These are phyloP conservation scores for Yarrowia galli DNA, from an alignment of 1,139 yeast genomes.

Conservation along the genomic window DNA sequence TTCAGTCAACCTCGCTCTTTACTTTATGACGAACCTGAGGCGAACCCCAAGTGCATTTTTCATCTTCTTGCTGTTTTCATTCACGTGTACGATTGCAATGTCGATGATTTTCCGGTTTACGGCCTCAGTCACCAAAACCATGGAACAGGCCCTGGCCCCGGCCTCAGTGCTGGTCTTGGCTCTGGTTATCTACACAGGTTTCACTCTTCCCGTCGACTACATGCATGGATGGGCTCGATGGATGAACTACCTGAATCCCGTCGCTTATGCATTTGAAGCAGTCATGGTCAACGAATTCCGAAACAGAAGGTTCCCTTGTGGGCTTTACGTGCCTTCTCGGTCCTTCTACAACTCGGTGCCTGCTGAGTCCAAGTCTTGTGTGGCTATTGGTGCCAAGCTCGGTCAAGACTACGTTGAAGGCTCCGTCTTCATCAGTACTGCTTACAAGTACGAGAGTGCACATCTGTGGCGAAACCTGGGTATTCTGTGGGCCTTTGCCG, in stretches of 20 bases:
- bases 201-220: slow-evolving; percentile 68
- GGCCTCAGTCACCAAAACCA: slow-evolving; percentile 67
- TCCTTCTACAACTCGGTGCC: slow-evolving; percentile 54
- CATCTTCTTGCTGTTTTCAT: slow-evolving; percentile 64
- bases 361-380: slow-evolving; percentile 58
- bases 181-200: slow-evolving; percentile 72
- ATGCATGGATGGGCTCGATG: slow-evolving; percentile 83
- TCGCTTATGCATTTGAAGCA: slow-evolving; percentile 72
- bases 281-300: slow-evolving; percentile 69
- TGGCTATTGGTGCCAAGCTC: slow-evolving; percentile 64
- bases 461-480: slow-evolving; percentile 87
- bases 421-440: slow-evolving; percentile 56
- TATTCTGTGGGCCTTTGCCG: slow-evolving; percentile 60
- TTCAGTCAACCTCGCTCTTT: slow-evolving; percentile 69
- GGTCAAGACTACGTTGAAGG: slow-evolving; percentile 65
- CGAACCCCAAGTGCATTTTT: slow-evolving; percentile 74
- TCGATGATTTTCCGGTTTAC: slow-evolving; percentile 74
- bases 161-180: slow-evolving; percentile 68
- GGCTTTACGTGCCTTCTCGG: slow-evolving; percentile 59
- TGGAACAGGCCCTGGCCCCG: slow-evolving; percentile 76
- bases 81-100: slow-evolving; percentile 66
- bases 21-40: slow-evolving; percentile 72
- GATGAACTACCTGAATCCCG: slow-evolving; percentile 77
- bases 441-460: slow-evolving; percentile 57
- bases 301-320: slow-evolving; percentile 54